phyloP scores from a whole-genome alignment of 148 eudicot genomes.

The Vaccinium vitisidaea region DNA sequence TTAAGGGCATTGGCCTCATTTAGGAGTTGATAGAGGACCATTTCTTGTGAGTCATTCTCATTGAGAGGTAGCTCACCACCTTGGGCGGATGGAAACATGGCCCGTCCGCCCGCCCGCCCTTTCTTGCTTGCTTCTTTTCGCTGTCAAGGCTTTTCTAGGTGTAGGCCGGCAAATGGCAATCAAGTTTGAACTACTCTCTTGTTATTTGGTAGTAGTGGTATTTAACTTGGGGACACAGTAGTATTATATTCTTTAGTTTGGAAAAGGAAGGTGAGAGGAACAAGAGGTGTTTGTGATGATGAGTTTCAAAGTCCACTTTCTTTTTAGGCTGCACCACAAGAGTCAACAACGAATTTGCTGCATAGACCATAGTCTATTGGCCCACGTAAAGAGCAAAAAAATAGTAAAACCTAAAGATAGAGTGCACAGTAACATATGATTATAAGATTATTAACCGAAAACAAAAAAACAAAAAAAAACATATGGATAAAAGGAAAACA shows the following conservation, averaged over 20 bases:
- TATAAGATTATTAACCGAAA: too few relatives aligned
- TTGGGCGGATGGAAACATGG: slow-evolving; percentile 20
- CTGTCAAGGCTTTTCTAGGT: background rate
- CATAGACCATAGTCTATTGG: background rate
- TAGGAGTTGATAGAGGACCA: slow-evolving; percentile 49
- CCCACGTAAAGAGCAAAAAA: background rate
- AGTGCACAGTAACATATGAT: too few relatives aligned
- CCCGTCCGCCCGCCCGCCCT: background rate
- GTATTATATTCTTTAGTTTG: too few relatives aligned
- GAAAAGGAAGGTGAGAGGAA: slow-evolving; percentile 20
- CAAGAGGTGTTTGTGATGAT: background rate
- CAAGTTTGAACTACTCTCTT: slow-evolving; percentile 5
- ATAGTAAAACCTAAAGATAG: background rate
- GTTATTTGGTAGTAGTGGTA: background rate
- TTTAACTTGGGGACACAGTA: background rate
- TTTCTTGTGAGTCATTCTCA: slow-evolving; percentile 73
- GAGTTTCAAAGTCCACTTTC: background rate
- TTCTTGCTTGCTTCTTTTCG: background rate
- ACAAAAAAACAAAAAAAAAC: too few relatives aligned
- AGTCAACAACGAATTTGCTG: background rate
- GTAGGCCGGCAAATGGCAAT: background rate
- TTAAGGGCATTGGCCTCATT: slow-evolving; percentile 36
- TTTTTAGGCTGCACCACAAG: background rate
- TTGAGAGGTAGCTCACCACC: slow-evolving; percentile 54
- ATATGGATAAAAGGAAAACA: too few relatives aligned